These are phyloP conservation scores for Fusarium globosum DNA, from an alignment of 2,329 filamentous ascomycete species.

Conservation along the genomic window DNA sequence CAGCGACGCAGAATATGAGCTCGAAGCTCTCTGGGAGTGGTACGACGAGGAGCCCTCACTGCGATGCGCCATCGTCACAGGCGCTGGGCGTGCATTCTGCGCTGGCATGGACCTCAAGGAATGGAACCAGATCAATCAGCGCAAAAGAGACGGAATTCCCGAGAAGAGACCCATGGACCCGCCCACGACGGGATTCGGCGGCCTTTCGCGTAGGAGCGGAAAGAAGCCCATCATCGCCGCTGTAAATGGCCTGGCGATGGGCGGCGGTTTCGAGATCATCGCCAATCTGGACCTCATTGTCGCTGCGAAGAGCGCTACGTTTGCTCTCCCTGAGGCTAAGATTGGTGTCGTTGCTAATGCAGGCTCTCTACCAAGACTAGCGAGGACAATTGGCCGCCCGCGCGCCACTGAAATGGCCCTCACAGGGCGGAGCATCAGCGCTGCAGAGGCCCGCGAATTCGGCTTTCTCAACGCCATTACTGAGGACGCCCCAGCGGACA, in stretches of 20 bases:
- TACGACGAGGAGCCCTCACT: conserved; percentile 71
- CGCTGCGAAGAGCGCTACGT: conserved; percentile 67
- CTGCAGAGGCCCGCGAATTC: conserved; percentile 69
- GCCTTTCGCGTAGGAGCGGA: conserved; percentile 72
- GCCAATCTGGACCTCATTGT: conserved; percentile 79
- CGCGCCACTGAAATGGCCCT: conserved; percentile 76
- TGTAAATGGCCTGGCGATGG: conserved; percentile 79
- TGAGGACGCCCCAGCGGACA: conserved; percentile 40
- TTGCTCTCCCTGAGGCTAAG: conserved; percentile 77
- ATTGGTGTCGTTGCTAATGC: conserved; percentile 78
- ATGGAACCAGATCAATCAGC: conserved; percentile 42
- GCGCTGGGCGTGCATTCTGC: conserved; percentile 72
- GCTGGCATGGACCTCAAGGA: conserved; percentile 73
- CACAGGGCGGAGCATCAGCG: conserved; percentile 66
- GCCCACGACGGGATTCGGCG: conserved; percentile 67
- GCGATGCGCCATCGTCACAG: conserved; percentile 72
- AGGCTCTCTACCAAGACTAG: conserved; percentile 75
- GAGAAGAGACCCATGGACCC: conserved; percentile 44
- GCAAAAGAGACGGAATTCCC: conserved; percentile 33
- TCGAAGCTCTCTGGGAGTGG: conserved; percentile 65
- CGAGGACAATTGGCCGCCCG: conserved; percentile 73
- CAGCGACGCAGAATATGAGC: conserved; percentile 41
- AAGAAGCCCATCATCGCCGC: conserved; percentile 82
- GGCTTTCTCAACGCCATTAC: conserved; percentile 75
- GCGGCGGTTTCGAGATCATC: conserved; percentile 81